These are phyloP conservation scores for Trichomonas tenax DNA, from an alignment of 208 protist genomes.

Conservation along the genomic window DNA sequence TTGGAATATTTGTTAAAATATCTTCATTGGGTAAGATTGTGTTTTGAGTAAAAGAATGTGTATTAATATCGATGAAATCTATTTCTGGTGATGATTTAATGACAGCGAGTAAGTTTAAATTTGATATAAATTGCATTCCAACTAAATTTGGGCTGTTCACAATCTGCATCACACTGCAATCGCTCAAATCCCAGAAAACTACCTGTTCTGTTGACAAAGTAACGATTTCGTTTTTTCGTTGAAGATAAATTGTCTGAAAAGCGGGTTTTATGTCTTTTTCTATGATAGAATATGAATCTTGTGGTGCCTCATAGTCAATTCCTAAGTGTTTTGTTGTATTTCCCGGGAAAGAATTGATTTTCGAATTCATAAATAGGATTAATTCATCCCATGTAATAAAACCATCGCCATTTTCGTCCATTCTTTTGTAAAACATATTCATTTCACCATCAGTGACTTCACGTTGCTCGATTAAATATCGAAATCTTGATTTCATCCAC, in stretches of 20 bases:
- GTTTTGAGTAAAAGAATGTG: not conserved
- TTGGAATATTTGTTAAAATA: not conserved
- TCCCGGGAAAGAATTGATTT: not conserved
- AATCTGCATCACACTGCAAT: not conserved
- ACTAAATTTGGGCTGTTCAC: not conserved
- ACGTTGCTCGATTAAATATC: not conserved
- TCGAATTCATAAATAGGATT: not conserved
- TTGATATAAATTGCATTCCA: not conserved
- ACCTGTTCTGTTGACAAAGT: not conserved
- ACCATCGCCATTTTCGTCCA: not conserved
- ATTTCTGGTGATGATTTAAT: not conserved
- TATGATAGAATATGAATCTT: not conserved
- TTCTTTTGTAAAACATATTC: not conserved
- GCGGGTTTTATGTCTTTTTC: not conserved
- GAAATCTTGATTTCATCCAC: not conserved
- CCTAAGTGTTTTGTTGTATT: not conserved
- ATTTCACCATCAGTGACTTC: not conserved
- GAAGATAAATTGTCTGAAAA: not conserved
- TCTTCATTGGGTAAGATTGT: not conserved
- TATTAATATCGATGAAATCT: not conserved
- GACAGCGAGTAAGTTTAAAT: not conserved
- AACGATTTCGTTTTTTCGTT: not conserved
- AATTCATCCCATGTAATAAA: not conserved
- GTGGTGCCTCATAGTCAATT: not conserved
- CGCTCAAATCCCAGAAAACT: not conserved